Conservation (phyloP, 768 basidiomycete genomes). For the Panaeolus cyanescens region DNA sequence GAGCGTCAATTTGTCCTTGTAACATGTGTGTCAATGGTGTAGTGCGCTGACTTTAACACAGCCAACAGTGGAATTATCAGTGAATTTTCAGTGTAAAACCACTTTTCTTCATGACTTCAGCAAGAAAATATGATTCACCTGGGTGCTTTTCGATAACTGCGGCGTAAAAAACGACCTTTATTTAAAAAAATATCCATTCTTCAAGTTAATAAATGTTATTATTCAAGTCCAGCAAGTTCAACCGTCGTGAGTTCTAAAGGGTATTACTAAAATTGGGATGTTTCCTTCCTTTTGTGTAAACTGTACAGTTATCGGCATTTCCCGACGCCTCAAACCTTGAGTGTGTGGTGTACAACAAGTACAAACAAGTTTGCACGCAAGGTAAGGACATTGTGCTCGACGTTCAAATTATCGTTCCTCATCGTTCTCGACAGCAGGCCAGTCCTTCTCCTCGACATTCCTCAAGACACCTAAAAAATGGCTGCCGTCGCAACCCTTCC, state of each 20-base stretch:
- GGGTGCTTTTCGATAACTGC: too few species aligned
- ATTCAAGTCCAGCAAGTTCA: not conserved
- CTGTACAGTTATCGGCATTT: conserved; percentile 46
- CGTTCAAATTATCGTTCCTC: conserved; percentile 25
- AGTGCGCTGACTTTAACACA: too few species aligned
- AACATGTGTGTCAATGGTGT: too few species aligned
- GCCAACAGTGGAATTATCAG: too few species aligned
- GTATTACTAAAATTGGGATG: conserved; percentile 6
- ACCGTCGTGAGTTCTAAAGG: not conserved
- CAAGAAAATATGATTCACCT: too few species aligned
- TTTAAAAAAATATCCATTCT: not conserved
- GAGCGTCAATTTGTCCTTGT: too few species aligned
- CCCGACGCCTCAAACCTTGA: conserved; percentile 48
- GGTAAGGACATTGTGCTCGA: conserved; percentile 35
- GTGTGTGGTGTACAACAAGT: conserved; percentile 41
- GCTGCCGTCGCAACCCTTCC: conserved; percentile 72
- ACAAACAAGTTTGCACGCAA: conserved; percentile 44
- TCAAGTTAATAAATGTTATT: too few species aligned
- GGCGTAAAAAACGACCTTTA: too few species aligned
- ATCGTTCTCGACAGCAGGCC: conserved; percentile 24
- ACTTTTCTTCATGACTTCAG: too few species aligned
- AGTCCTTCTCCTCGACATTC: conserved; percentile 34
- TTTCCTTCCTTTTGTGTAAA: conserved; percentile 22
- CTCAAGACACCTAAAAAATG: conserved; percentile 50
- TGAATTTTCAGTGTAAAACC: too few species aligned